These are phyloP conservation scores for Lepraria neglecta DNA, from an alignment of 495 filamentous ascomycete genomes.

Conservation along the genomic window DNA sequence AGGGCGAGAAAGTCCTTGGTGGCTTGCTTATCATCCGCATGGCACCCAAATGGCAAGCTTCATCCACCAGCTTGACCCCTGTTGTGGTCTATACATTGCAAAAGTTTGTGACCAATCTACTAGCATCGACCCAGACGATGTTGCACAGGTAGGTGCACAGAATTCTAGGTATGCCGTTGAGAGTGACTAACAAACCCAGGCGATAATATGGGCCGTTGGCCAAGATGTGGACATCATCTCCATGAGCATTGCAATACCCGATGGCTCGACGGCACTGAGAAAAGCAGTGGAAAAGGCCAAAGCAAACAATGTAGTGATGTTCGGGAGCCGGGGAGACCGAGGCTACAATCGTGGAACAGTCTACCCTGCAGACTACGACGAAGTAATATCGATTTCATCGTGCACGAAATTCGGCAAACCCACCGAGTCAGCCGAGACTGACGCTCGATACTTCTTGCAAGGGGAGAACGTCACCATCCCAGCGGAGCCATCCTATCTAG, in stretches of 20 bases:
- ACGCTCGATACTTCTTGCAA: background rate
- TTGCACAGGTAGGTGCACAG: background rate
- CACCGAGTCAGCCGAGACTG: background rate
- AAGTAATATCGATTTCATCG: background rate
- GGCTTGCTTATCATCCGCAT: background rate
- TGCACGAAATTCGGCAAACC: background rate
- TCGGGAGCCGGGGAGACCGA: background rate
- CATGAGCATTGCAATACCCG: background rate
- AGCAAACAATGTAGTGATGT: background rate
- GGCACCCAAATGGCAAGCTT: slow-evolving; percentile 4
- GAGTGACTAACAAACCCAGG: background rate
- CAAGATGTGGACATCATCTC: slow-evolving; percentile 1
- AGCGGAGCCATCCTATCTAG: background rate
- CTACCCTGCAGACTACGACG: background rate
- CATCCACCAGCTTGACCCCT: background rate
- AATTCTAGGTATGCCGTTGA: background rate
- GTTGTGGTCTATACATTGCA: background rate
- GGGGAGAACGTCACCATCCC: background rate
- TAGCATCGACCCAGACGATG: background rate
- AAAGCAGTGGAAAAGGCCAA: background rate
- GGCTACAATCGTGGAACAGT: background rate
- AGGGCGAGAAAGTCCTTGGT: background rate
- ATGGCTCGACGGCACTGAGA: background rate
- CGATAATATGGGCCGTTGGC: background rate
- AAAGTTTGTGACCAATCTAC: background rate